Conservation (phyloP, 1,284 basidiomycete genomes). For the Microbotryum intermedium region DNA sequence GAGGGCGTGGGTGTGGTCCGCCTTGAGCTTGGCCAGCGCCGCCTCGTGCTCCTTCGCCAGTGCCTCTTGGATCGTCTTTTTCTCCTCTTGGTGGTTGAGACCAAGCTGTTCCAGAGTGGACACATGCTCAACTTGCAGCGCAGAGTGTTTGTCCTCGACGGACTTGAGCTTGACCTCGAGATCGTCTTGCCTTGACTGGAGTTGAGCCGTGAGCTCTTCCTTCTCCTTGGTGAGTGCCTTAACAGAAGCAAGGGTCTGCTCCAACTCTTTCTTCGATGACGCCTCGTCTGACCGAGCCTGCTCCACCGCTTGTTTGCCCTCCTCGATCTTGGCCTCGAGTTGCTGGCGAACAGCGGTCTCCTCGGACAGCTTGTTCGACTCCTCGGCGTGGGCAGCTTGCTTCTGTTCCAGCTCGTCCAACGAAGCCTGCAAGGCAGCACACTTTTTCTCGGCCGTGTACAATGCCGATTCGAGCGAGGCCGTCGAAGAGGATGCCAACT, state of each 20-base stretch:
- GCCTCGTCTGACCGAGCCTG: no score
- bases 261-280: not conserved
- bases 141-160: not conserved
- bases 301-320: not conserved
- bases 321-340: not conserved
- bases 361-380: not conserved
- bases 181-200: not conserved
- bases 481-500: no score
- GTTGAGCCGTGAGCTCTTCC: no score
- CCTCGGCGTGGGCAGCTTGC: not conserved
- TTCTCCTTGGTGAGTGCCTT: no score
- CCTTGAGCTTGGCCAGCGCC: not conserved
- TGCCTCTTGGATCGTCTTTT: slow-evolving; percentile 48
- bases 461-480: no score
- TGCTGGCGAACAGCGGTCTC: not conserved
- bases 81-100: not conserved
- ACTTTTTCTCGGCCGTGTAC: no score
- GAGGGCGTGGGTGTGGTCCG: not conserved
- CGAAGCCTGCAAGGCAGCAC: no score
- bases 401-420: not conserved
- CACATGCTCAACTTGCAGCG: not conserved
- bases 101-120: not conserved
- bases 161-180: not conserved
- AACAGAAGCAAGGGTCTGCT: not conserved
- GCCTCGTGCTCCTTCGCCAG: slow-evolving; percentile 44